Evolutionary conservation across 179 eudicot species (phyloP).

Genomic region (Spergularia azorica): DNA sequence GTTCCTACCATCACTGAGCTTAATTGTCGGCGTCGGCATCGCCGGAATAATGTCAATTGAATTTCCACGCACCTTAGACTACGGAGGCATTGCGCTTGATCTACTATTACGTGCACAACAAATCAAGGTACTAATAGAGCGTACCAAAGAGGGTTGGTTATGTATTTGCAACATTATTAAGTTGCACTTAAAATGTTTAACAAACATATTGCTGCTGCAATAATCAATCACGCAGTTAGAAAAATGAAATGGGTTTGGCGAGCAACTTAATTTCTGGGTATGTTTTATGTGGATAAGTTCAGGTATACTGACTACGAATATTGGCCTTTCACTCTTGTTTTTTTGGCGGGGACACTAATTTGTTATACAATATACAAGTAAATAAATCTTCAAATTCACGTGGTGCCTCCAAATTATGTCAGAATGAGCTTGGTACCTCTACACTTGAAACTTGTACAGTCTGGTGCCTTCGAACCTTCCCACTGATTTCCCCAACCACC

Average conservation of each 20-base stretch:
- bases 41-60: not conserved
- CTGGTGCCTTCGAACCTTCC: too few relatives aligned
- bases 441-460: too few relatives aligned
- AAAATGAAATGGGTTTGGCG: not conserved
- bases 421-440: too few relatives aligned
- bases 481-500: too few relatives aligned
- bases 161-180: not conserved
- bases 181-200: not conserved
- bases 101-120: not conserved
- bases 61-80: conserved; percentile 13
- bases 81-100: conserved; percentile 9
- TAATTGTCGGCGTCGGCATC: not conserved
- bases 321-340: not conserved
- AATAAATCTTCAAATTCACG: too few relatives aligned
- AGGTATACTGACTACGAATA: not conserved
- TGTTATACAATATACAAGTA: too few relatives aligned
- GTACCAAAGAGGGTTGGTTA: not conserved
- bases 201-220: not conserved
- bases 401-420: too few relatives aligned
- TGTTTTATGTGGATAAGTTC: not conserved
- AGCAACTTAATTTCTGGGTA: not conserved
- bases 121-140: not conserved
- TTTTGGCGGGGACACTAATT: not conserved
- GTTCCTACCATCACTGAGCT: conserved; percentile 19
- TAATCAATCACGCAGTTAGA: not conserved